Conservation (phyloP, 257 asterid genomes). For the Nicotiana attenuata region DNA sequence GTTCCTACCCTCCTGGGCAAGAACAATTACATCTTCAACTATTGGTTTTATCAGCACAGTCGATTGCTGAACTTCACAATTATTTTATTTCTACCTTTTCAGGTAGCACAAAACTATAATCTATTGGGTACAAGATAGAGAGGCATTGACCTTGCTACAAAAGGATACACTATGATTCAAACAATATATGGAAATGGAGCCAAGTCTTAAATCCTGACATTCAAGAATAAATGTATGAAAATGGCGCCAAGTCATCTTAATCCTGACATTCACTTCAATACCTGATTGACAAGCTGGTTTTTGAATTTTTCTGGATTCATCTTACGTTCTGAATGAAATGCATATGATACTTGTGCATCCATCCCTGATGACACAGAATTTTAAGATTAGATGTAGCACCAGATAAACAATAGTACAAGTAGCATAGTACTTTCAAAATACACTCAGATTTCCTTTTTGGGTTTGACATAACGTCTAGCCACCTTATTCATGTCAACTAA, state of each 20-base stretch:
- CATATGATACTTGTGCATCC: constrained; percentile 97
- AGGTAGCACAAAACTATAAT: background rate
- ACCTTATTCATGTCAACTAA: background rate
- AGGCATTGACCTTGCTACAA: background rate
- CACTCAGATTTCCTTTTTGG: background rate
- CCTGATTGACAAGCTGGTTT: constrained; percentile 89
- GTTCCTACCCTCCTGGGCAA: background rate
- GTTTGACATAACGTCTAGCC: background rate
- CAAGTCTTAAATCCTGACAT: background rate
- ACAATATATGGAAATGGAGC: background rate
- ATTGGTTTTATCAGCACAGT: background rate
- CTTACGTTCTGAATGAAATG: constrained; percentile 87
- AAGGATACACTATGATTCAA: background rate
- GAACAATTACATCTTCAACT: background rate
- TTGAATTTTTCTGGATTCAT: constrained; percentile 85
- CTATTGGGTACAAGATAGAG: background rate
- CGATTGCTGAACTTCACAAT: background rate
- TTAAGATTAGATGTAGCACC: background rate
- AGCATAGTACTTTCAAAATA: background rate
- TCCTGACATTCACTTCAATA: constrained; percentile 8
- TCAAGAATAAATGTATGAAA: background rate
- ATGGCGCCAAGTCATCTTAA: background rate
- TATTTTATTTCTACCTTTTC: background rate
- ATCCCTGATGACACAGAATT: constrained; percentile 47
- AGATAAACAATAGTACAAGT: background rate